A percentile compares a stretch with the other conserved stretches of the same genome.
These are phyloP conservation scores for Phaeotremella fagi DNA, from an alignment of 768 basidiomycete species.

Conservation along the genomic window DNA sequence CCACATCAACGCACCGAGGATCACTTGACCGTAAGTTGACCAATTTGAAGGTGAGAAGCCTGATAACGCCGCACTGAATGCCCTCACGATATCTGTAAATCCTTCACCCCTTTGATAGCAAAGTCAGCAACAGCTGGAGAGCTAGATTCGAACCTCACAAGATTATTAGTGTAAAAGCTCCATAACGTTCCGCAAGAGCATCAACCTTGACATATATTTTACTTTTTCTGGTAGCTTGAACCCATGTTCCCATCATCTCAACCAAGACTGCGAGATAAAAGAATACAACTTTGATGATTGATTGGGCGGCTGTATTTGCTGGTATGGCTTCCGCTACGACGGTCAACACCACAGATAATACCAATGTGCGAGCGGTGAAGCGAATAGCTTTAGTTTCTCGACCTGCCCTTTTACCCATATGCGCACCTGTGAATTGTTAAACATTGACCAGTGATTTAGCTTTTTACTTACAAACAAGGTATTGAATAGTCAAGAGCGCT, in stretches of 20 bases:
- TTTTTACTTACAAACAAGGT: conserved; percentile 13
- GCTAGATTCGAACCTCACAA: conserved; percentile 14
- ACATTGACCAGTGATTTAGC: too few species aligned
- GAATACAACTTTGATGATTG: conserved; percentile 22
- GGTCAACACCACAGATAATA: conserved; percentile 13
- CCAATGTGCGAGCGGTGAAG: background rate
- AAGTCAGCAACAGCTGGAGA: background rate
- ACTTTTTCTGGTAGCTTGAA: background rate
- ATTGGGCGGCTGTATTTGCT: conserved; percentile 2
- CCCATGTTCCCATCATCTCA: conserved; percentile 16
- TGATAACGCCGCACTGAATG: conserved; percentile 28
- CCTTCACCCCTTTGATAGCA: conserved; percentile 28
- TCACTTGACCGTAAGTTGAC: conserved; percentile 27
- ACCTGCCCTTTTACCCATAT: conserved; percentile 7
- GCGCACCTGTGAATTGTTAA: conserved; percentile 8
- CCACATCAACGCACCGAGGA: conserved; percentile 5
- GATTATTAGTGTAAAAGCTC: conserved; percentile 36
- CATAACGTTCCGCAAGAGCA: conserved; percentile 26
- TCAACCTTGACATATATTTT: conserved; percentile 1
- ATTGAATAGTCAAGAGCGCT: conserved; percentile 20
- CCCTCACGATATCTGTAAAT: conserved; percentile 31
- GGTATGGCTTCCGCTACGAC: conserved; percentile 13
- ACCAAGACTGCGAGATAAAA: conserved; percentile 23
- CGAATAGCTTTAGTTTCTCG: background rate
- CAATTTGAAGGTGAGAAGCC: conserved; percentile 17